phyloP scores from a whole-genome alignment of 1,284 basidiomycete genomes.

The Farysia itapuensis region DNA sequence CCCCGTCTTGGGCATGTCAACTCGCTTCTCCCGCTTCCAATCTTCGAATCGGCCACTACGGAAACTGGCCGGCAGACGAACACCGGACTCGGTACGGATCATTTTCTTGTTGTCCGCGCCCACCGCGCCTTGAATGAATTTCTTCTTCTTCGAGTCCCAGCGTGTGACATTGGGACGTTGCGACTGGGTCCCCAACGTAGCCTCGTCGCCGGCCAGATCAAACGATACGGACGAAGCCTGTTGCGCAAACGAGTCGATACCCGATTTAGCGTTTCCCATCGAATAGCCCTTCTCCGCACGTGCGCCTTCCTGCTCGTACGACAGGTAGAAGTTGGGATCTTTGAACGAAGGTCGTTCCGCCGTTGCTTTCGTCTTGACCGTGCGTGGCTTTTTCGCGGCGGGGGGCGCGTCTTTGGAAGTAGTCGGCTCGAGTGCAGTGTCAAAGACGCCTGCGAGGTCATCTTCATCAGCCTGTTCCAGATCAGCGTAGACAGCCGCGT shows the following conservation, averaged over 20 bases:
- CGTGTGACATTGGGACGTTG: slow-evolving; percentile 65
- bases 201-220: slow-evolving; percentile 77
- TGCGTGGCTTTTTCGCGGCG: slow-evolving; percentile 24
- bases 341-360: slow-evolving; percentile 64
- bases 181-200: slow-evolving; percentile 50
- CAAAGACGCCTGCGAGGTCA: slow-evolving; percentile 37
- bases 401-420: not conserved
- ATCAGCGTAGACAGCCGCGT: slow-evolving; percentile 61
- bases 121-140: slow-evolving; percentile 79
- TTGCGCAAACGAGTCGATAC: slow-evolving; percentile 80
- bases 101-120: slow-evolving; percentile 94
- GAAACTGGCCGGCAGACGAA: slow-evolving; percentile 87
- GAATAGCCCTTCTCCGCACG: slow-evolving; percentile 75
- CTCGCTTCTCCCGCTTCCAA: slow-evolving; percentile 80
- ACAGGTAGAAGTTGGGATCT: slow-evolving; percentile 87
- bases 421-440: slow-evolving; percentile 13
- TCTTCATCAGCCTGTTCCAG: slow-evolving; percentile 67
- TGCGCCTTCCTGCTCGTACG: slow-evolving; percentile 82
- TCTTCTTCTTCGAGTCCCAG: slow-evolving; percentile 98
- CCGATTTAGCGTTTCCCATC: slow-evolving; percentile 16
- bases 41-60: slow-evolving; percentile 91
- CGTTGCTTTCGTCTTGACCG: not conserved
- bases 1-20: slow-evolving; percentile 76
- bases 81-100: slow-evolving; percentile 88
- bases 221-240: slow-evolving; percentile 80